phyloP scores from a whole-genome alignment of 2,329 filamentous ascomycete species.

The Leptographium lundbergii region DNA sequence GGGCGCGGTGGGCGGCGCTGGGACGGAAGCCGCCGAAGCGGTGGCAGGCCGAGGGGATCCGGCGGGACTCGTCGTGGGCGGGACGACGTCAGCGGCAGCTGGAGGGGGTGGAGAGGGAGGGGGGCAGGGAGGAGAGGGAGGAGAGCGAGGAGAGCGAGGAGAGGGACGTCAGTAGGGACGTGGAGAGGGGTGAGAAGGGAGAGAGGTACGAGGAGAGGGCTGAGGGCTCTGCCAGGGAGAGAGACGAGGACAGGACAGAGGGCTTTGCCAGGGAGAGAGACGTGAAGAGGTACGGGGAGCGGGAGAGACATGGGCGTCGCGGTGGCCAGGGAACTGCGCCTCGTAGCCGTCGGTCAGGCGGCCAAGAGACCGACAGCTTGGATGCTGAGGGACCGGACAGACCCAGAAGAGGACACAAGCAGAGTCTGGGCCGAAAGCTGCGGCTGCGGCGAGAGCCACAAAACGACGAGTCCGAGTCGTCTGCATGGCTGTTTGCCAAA shows the following conservation, averaged over 20 bases:
- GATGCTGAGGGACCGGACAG: background rate
- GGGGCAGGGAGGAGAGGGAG: background rate
- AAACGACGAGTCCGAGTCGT: background rate
- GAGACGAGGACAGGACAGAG: background rate
- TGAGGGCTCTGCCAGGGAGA: background rate
- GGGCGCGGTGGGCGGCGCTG: constrained; percentile 45
- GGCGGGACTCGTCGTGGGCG: constrained; percentile 11
- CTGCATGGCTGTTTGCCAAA: background rate
- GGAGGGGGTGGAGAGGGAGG: background rate
- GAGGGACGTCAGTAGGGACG: no score
- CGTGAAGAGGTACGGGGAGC: no score
- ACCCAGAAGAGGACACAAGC: background rate
- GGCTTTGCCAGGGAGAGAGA: no score
- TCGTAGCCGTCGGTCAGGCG: background rate
- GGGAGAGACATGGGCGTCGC: no score
- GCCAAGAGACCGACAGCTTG: background rate
- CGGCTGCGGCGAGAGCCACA: background rate
- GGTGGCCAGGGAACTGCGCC: no score
- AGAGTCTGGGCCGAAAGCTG: background rate
- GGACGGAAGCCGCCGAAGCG: constrained; percentile 47
- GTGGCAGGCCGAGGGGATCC: constrained; percentile 42
- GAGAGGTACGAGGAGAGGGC: background rate
- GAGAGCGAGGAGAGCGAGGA: background rate
- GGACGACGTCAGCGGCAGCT: constrained; percentile 4
- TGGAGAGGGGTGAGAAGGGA: background rate